Evolutionary conservation across 805 yeast genomes (phyloP), one percentile per base, ranked within the genome.

Genomic region (Starmerella apicola): DNA sequence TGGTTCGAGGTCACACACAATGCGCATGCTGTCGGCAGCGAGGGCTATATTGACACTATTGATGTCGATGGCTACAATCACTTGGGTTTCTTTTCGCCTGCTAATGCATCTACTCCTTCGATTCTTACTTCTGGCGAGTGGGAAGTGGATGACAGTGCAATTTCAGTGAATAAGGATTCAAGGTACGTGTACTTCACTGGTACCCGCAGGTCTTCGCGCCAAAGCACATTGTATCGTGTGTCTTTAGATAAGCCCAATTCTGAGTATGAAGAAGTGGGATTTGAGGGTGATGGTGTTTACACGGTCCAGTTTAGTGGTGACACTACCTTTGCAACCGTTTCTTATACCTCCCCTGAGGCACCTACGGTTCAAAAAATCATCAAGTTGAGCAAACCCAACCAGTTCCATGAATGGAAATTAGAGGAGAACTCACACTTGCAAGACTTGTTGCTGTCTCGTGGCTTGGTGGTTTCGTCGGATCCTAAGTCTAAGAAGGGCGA

Each of bases 111-210:
- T 0, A 58, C 60, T 13, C 83, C 83, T 3, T 23, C 8, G 6
- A 56, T 79, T 18, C 67, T 94, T 34, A 81, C 91, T 1, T 42
- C 59, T 3, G 98, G 98, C 5, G 61, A 70, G 1, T 91, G 95
- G 94, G 98, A 91, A 58, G 94, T 91, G n/a, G 70, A 66, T 45
- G 86, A 83, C 1, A 75, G 80, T 2, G 63, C 78, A 2, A 70
- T 78, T 0, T 51, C 60, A 3, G 59, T 60, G 26, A 64, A 60
- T 44, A 65, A 71, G 30, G 71, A 71, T 28, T 56, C 64, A 10
- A 77, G 79, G 54, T 49, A 50, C 5, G 65, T 75, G 3, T 79
- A 76, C 56, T 91, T 76, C 56, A 54, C 76, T 6, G 78, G 88
- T 4, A 83, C 97, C 0, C 71, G 74, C 54, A 75, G 74, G 47